Base-by-base conservation (phyloP, 768 basidiomycete species). In the Saitozyma sp. region DNA sequence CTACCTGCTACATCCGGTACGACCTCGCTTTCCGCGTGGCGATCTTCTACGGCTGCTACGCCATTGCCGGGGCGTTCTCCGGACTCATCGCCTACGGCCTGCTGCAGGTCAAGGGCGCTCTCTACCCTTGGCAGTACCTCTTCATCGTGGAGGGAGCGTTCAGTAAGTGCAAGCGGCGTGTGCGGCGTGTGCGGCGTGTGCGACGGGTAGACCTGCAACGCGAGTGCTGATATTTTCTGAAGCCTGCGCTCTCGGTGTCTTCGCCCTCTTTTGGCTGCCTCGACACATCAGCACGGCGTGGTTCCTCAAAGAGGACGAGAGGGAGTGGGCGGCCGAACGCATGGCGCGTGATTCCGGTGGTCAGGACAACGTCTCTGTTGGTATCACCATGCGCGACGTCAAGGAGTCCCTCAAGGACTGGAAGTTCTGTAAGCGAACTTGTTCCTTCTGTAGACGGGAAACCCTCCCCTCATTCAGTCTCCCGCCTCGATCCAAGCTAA, bases 121-220 rank as follows among this genome's bases (percentile, higher is more conserved):
- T 64, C 42, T 39, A 60, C 20, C 29, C 51, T 9, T 68, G 66
- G 66, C 66, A 68, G 55, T 64, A 54, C 43, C 63, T 68, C 17
- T 68, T 68, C 56, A 68, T 68, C 45, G 43, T 68, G 20, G 66
- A 68, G 40, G 64, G 64, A 13, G 59, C 59, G 17, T 49, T 68
- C 14, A 68, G 17, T 52, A 4, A 10, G 37, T 52, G 29, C 2
- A 29, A 29, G 2, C 5, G 29, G 29, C 29, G 29, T 29, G 29
- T 29, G 29, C 29, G 29, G 5, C 29, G 29, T 29, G 29, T 29
- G 2, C 5, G 29, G 29, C 29, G 29, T 29, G 29, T 29, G 29
- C 29, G 29, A 29, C 29, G 29, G 29, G 16, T 19, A 10, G 11
- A 7, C 3, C 2, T 16, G 10, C 50, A 58, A 13, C n/a, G 11